Evolutionary conservation across 2,329 filamentous ascomycete species (phyloP), one percentile per base, ranked within the genome.

Genomic region (Penicillium sp.): DNA sequence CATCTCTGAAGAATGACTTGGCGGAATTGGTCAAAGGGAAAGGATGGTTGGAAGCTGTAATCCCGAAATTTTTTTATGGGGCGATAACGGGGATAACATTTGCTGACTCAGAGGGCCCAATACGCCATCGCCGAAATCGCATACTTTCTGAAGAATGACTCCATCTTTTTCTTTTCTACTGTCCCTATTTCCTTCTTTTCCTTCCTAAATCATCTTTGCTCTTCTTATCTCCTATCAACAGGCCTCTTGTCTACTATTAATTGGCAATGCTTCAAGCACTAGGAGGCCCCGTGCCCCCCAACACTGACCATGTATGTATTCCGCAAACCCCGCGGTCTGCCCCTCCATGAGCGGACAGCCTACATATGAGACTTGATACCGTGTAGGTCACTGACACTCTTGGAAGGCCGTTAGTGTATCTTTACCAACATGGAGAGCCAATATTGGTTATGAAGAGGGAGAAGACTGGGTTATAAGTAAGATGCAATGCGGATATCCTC

Each of bases 351-450:
- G 21, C 27, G 35, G 11, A 27, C 5, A 27, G 24, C 21, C 26
- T 35, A 19, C 6, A 45, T 3, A 41, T 24, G 29, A 24, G 7
- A 9, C 3, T 41, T 41, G 10, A 31, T 22, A 22, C 13, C 24
- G 27, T 37, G 24, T 31, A 19, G 29, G 16, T 45, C 14, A 44
- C 43, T 63, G 48, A 62, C 52, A 55, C 56, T 10, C 44, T 33
- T 53, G n/a, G 52, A 53, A 97, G 93, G 95, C 93, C 63, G 91
- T 98, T 63, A 98, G 93, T 74, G 93, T 98, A 43, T 98, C 95
- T 16, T 80, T 99, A 26, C 95, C 95, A 39, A 96, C 92, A 77
- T 99, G 95, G 95, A 83, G 82, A 63, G 82, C 92, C 63, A 98
- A 96, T 68, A 82, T 99, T 39, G 93, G 86, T 41, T 99, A 99